These are phyloP conservation scores for Cercophora sp. DNA, from an alignment of 495 filamentous ascomycete genomes.

Conservation along the genomic window DNA sequence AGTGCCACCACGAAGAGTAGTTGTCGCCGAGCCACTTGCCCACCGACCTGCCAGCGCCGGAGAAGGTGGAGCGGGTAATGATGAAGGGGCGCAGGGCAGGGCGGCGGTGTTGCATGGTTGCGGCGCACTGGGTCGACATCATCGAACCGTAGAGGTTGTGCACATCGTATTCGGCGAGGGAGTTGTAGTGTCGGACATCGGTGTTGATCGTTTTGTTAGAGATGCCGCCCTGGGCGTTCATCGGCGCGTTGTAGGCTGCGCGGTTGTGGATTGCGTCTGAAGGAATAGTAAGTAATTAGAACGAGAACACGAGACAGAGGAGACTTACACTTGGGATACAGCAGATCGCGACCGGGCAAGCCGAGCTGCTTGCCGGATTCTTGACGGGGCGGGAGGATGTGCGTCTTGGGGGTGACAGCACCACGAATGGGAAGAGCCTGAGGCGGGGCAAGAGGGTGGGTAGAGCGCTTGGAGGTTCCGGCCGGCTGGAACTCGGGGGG, in stretches of 20 bases:
- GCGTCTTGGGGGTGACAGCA: conserved; percentile 13
- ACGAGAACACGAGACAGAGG: background rate
- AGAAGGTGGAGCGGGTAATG: conserved; percentile 54
- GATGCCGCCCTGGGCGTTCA: background rate
- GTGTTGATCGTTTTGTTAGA: conserved; percentile 69
- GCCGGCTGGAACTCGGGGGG: conserved; percentile 66
- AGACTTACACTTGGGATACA: conserved; percentile 57
- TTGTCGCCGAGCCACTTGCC: conserved; percentile 94
- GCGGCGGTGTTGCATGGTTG: conserved; percentile 62
- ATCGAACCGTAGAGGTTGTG: conserved; percentile 86
- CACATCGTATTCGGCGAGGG: conserved; percentile 72
- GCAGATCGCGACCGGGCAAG: conserved; percentile 59
- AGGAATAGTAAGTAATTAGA: conserved; percentile 24
- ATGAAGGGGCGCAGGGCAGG: conserved; percentile 66
- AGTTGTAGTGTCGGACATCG: too few relatives aligned
- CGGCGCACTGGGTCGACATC: conserved; percentile 66
- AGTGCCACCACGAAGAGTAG: conserved; percentile 66
- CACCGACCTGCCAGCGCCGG: conserved; percentile 65
- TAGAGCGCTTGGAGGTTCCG: conserved; percentile 27
- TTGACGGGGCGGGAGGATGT: conserved; percentile 18
- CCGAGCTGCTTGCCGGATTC: conserved; percentile 44
- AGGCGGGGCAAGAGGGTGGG: background rate
- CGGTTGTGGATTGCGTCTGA: conserved; percentile 3
- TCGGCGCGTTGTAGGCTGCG: background rate
- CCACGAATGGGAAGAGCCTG: background rate